Evolutionary conservation across 202 grass and related monocot genomes (phyloP).

Genomic region (Digitaria exilis): DNA sequence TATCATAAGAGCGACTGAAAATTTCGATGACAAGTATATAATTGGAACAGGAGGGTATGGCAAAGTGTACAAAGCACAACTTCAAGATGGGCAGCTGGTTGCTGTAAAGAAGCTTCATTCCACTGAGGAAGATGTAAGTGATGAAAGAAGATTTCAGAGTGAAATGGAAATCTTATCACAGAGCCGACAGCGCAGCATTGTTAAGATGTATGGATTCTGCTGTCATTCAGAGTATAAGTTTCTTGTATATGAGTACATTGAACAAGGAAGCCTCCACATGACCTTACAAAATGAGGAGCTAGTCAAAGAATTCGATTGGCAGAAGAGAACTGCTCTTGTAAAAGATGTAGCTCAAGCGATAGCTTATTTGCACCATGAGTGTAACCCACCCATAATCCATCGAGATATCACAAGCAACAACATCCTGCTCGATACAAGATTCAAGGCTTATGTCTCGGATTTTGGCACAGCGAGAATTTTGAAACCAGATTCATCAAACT

Average conservation of each 20-base stretch:
- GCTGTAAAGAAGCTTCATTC: background rate
- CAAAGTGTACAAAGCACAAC: background rate
- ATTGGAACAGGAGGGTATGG: background rate
- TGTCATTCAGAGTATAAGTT: background rate
- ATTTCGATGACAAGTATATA: background rate
- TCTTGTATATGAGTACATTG: background rate
- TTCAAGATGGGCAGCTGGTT: background rate
- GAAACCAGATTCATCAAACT: background rate
- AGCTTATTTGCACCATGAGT: background rate
- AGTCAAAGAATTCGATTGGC: background rate
- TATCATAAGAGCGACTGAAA: background rate
- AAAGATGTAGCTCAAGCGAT: background rate
- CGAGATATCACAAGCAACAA: conserved; percentile 8
- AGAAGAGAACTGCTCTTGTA: background rate
- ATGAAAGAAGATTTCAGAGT: background rate
- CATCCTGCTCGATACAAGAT: background rate
- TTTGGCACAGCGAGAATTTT: background rate
- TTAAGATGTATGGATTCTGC: background rate
- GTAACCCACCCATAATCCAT: background rate
- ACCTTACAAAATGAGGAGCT: background rate
- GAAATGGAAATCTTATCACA: background rate
- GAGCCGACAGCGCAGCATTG: background rate
- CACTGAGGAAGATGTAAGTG: background rate
- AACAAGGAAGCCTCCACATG: background rate
- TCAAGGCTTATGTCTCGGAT: background rate